These are phyloP conservation scores for Candida mattraensis DNA, from an alignment of 805 yeast species.

Conservation along the genomic window DNA sequence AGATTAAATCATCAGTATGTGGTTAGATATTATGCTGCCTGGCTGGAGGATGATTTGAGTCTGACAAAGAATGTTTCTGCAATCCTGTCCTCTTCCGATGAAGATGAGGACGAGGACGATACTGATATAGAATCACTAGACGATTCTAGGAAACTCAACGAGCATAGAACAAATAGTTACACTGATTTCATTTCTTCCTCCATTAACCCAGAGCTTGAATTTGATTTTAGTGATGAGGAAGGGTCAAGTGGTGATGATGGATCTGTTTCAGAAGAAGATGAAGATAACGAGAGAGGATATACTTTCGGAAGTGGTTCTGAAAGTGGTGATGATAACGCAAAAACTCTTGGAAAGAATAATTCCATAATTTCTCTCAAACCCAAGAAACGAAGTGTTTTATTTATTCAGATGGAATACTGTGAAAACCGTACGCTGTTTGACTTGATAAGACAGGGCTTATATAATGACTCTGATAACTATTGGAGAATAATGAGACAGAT, in stretches of 20 bases:
- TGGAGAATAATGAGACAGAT: conserved; percentile 90
- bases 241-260: conserved; percentile 22
- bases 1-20: conserved; percentile 93
- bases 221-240: conserved; percentile 43
- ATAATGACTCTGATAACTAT: conserved; percentile 70
- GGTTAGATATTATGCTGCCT: conserved; percentile 94
- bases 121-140: conserved; percentile 34
- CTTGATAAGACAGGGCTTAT: conserved; percentile 75
- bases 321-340: conserved; percentile 2
- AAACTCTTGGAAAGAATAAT: conserved; percentile 7
- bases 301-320: conserved; percentile 27
- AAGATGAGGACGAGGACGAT: conserved; percentile 22
- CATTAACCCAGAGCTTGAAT: conserved; percentile 55
- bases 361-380: conserved; percentile 12
- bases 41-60: conserved; percentile 78
- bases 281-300: conserved; percentile 24
- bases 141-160: conserved; percentile 25
- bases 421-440: conserved; percentile 89
- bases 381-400: conserved; percentile 63
- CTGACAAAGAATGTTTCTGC: conserved; percentile 18
- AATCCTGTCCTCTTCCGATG: conserved; percentile 29
- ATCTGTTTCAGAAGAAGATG: conserved; percentile 22
- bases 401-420: conserved; percentile 98
- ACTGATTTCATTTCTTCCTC: conserved; percentile 74
- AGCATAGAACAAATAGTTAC: conserved; percentile 33